Percentiles rank a stretch among this genome's conserved stretches.
phyloP scores from a whole-genome alignment of 495 filamentous ascomycete species.

The Durotheca rogersii region DNA sequence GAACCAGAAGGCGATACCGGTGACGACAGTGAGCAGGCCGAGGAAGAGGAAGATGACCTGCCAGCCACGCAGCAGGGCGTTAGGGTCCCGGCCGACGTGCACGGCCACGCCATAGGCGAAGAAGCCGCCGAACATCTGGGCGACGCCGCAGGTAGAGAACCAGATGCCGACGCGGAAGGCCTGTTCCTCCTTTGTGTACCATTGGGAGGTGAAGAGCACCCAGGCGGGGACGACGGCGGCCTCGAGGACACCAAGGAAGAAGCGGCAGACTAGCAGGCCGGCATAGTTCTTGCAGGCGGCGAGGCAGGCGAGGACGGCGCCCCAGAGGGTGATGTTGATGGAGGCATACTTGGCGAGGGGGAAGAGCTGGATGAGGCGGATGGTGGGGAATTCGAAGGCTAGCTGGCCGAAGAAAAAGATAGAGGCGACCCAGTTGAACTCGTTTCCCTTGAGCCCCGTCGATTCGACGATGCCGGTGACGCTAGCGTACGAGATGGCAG shows the following conservation, averaged over 20 bases:
- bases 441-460: constrained; percentile 19
- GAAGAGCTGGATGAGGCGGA: constrained; percentile 57
- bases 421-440: constrained; percentile 36
- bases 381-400: constrained; percentile 63
- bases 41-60: constrained; percentile 68
- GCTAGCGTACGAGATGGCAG: constrained; percentile 62
- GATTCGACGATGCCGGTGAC: constrained; percentile 58
- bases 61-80: constrained; percentile 59
- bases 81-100: constrained; percentile 50
- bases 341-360: constrained; percentile 62
- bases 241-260: constrained; percentile 62
- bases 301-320: constrained; percentile 53
- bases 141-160: constrained; percentile 63
- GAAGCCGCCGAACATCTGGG: constrained; percentile 62
- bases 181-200: constrained; percentile 64
- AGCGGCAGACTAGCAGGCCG: constrained; percentile 56
- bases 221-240: constrained; percentile 64
- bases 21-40: constrained; percentile 57
- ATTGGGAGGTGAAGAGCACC: constrained; percentile 61
- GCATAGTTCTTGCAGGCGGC: constrained; percentile 45
- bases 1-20: constrained; percentile 63
- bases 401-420: constrained; percentile 67
- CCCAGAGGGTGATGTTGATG: constrained; percentile 59
- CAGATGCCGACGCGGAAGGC: constrained; percentile 60
- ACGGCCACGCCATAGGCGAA: constrained; percentile 65